phyloP scores from a whole-genome alignment of 2,329 filamentous ascomycete species.

The Fusarium sp. region DNA sequence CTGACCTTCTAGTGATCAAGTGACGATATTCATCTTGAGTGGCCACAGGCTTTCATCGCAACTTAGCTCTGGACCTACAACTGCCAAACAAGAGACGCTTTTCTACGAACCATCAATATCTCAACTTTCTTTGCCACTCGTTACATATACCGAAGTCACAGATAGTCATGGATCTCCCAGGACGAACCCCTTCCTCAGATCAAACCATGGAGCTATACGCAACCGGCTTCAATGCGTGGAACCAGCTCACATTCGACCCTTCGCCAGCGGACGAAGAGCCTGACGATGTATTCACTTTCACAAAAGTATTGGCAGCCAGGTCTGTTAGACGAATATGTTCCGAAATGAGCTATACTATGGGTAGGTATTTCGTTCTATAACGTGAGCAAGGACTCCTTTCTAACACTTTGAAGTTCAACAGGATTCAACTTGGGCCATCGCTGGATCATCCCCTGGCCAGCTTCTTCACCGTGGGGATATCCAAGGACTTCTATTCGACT shows the following conservation, averaged over 20 bases:
- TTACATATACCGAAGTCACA: too few relatives aligned
- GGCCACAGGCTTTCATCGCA: background rate
- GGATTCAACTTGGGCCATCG: slow-evolving; percentile 29
- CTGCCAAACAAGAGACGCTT: background rate
- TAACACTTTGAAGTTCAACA: slow-evolving; percentile 29
- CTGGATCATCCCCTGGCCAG: slow-evolving; percentile 18
- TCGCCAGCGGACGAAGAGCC: slow-evolving; percentile 45
- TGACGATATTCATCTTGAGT: background rate
- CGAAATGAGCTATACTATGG: slow-evolving; percentile 56
- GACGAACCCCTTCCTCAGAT: background rate
- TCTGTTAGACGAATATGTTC: slow-evolving; percentile 49
- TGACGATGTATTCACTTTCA: slow-evolving; percentile 57
- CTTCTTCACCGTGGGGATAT: background rate
- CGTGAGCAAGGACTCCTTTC: background rate
- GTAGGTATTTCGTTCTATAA: slow-evolving; percentile 42
- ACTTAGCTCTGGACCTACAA: background rate
- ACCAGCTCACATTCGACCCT: slow-evolving; percentile 57
- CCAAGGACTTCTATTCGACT: slow-evolving; percentile 3
- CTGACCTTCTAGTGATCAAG: background rate
- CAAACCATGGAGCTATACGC: slow-evolving; percentile 60
- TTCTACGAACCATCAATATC: background rate
- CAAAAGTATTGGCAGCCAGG: slow-evolving; percentile 50
- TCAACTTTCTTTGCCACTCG: too few relatives aligned
- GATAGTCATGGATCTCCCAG: slow-evolving; percentile 13
- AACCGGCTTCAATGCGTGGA: slow-evolving; percentile 67